Conservation (phyloP, 2,329 filamentous ascomycete genomes). For the Grosmannia huntii region DNA sequence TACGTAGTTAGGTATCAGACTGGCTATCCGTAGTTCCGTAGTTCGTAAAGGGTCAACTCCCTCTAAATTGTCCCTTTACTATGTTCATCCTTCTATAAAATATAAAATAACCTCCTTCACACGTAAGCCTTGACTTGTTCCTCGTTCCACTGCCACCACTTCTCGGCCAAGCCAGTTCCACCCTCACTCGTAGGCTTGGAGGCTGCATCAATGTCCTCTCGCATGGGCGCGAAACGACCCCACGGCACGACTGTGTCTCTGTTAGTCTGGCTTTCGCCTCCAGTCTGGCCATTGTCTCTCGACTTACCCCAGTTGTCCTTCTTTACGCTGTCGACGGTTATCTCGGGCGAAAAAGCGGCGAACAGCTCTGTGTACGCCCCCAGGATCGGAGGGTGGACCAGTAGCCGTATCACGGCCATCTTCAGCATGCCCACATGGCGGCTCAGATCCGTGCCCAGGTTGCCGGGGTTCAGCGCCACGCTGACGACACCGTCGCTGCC, state of each 20-base stretch:
- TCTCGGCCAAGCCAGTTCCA: constrained; percentile 2
- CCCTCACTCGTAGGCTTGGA: constrained; percentile 4
- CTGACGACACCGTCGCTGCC: constrained; percentile 6
- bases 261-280: background rate
- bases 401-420: constrained; percentile 11
- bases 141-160: constrained; percentile 8
- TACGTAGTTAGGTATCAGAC: no score
- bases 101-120: no score
- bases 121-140: constrained; percentile 6
- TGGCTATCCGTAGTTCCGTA: no score
- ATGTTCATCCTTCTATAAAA: no score
- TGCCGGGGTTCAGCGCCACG: constrained; percentile 24
- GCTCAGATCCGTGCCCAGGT: constrained; percentile 24
- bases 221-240: constrained; percentile 1
- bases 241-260: constrained; percentile 6
- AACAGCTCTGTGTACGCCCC: constrained; percentile 37
- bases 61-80: no score
- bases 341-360: constrained; percentile 28
- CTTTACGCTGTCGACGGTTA: constrained; percentile 21
- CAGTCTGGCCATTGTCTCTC: no score
- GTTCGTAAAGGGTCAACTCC: no score
- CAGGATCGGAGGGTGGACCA: constrained; percentile 18
- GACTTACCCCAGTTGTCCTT: background rate
- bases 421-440: constrained; percentile 13
- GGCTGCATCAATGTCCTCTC: background rate